phyloP scores from a whole-genome alignment of 192 early-diverging fungal species.

The Coemansia sp. region DNA sequence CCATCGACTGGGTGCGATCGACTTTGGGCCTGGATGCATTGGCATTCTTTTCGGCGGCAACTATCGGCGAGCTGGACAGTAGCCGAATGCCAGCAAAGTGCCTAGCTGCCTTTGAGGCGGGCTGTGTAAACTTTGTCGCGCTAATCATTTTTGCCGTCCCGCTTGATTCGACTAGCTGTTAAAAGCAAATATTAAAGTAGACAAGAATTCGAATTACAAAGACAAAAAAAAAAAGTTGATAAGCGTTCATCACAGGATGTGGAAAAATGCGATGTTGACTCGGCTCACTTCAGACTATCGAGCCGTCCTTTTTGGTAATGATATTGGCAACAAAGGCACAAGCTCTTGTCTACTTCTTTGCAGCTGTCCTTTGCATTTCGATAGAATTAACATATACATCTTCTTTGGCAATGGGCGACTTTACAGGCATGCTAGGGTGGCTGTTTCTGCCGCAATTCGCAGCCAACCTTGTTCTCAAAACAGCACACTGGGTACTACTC shows the following conservation, averaged over 20 bases:
- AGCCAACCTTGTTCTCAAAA: conserved; percentile 25
- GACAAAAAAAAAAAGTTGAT: neutral
- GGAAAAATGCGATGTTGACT: neutral
- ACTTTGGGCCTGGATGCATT: conserved; percentile 6
- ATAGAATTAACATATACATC: neutral
- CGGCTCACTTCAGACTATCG: neutral
- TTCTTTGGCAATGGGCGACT: conserved; percentile 8
- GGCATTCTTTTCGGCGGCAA: neutral
- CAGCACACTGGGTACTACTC: conserved; percentile 29
- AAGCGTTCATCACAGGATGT: neutral
- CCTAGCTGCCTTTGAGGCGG: neutral
- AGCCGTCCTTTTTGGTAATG: neutral
- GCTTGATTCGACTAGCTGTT: neutral
- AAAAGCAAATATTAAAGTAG: neutral
- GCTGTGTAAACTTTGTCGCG: conserved; percentile 1
- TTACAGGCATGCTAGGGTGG: conserved; percentile 44
- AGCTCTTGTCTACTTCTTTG: neutral
- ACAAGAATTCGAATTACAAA: neutral
- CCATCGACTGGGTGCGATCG: conserved; percentile 43
- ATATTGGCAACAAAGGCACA: neutral
- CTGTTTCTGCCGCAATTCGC: conserved; percentile 42
- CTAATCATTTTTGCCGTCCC: conserved; percentile 5
- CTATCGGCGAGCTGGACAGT: neutral
- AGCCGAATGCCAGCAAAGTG: neutral
- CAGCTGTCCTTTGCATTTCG: neutral